Percentiles rank a stretch among this genome's conserved stretches.
Conservation (phyloP, 1,139 yeast species). For the Yamadazyma sp. region DNA sequence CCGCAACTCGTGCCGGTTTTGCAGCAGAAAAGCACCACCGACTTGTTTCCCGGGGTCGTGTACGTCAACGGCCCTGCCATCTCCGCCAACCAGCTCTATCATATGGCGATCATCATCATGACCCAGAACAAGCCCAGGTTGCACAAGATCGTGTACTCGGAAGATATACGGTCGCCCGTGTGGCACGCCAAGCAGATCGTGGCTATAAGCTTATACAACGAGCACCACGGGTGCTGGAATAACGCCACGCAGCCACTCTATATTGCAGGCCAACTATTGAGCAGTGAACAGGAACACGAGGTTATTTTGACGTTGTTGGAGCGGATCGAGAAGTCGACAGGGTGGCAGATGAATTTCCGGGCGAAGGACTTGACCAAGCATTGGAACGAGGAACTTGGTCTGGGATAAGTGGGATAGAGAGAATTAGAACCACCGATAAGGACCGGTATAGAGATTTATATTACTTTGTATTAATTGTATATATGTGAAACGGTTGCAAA, state of each 20-base stretch:
- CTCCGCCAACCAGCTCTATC: constrained; percentile 39
- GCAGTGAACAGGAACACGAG: constrained; percentile 37
- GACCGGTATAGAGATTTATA: too few species aligned
- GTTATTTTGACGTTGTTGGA: constrained; percentile 27
- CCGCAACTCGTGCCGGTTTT: constrained; percentile 27
- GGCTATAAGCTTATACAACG: constrained; percentile 37
- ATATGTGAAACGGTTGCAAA: too few species aligned
- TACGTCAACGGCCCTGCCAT: constrained; percentile 38
- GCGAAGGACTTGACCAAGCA: constrained; percentile 31
- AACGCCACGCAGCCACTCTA: constrained; percentile 40
- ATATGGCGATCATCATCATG: constrained; percentile 38
- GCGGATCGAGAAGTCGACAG: constrained; percentile 33
- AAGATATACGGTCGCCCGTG: constrained; percentile 23
- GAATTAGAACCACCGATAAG: too few species aligned
- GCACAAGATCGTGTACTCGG: constrained; percentile 17
- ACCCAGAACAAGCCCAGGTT: constrained; percentile 38
- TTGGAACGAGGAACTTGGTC: constrained; percentile 21
- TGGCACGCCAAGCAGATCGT: constrained; percentile 44
- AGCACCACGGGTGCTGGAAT: constrained; percentile 35
- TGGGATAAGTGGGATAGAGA: neutral
- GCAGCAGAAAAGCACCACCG: constrained; percentile 20
- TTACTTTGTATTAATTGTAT: too few species aligned
- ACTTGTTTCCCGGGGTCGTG: constrained; percentile 34
- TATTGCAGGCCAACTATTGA: constrained; percentile 40
- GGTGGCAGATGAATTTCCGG: constrained; percentile 40